A percentile compares a stretch with the other conserved stretches of the same genome.
phyloP scores from a whole-genome alignment of 2,329 filamentous ascomycete species.

The Neofusicoccum sp. region DNA sequence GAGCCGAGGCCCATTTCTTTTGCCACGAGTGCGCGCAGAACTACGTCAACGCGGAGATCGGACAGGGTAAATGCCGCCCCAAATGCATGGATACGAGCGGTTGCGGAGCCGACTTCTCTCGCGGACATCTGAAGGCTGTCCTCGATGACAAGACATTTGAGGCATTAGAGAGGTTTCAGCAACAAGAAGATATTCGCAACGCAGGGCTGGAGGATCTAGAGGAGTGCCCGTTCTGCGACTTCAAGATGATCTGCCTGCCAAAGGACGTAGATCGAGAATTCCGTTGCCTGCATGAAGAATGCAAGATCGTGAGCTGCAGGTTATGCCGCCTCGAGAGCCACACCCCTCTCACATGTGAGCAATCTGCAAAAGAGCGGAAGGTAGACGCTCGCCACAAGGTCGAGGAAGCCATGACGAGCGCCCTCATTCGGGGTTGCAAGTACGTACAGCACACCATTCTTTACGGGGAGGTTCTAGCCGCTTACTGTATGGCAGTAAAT shows the following conservation, averaged over 20 bases:
- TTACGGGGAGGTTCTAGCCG: not conserved
- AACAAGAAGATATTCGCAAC: constrained; percentile 68
- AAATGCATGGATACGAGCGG: constrained; percentile 70
- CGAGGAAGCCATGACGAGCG: constrained; percentile 83
- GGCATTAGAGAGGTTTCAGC: constrained; percentile 71
- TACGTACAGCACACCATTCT: constrained; percentile 20
- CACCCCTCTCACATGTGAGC: constrained; percentile 71
- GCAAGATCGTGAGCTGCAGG: constrained; percentile 55
- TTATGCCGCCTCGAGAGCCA: constrained; percentile 71
- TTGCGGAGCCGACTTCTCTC: constrained; percentile 65
- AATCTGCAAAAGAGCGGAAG: constrained; percentile 62
- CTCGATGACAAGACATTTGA: constrained; percentile 60
- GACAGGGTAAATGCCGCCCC: constrained; percentile 68
- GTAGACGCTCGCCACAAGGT: constrained; percentile 65
- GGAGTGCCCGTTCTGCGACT: constrained; percentile 81
- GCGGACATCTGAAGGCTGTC: constrained; percentile 57
- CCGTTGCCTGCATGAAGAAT: constrained; percentile 67
- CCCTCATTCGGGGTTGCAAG: constrained; percentile 77
- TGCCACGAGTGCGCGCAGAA: constrained; percentile 67
- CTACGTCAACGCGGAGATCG: constrained; percentile 70
- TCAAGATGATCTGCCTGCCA: constrained; percentile 71
- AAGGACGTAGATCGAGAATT: constrained; percentile 73
- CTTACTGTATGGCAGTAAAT: constrained; percentile 42
- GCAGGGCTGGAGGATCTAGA: constrained; percentile 73
- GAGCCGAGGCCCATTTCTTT: constrained; percentile 65